These are phyloP conservation scores for Beauveria australis DNA, from an alignment of 2,329 filamentous ascomycete species.

Conservation along the genomic window DNA sequence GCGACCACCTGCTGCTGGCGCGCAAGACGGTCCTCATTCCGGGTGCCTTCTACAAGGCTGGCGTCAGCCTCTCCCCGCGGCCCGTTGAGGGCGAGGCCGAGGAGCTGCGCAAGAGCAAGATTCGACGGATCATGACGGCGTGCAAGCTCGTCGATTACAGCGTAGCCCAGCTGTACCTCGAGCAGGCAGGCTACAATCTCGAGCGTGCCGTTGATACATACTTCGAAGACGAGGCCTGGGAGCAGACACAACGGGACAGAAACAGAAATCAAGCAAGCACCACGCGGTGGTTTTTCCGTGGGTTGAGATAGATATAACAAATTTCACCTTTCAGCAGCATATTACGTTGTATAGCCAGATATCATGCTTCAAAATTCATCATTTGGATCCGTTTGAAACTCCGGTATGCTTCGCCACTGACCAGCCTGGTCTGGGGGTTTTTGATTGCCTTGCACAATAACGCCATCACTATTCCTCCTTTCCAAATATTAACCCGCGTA, in stretches of 20 bases:
- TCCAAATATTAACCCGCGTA: conserved; percentile 18
- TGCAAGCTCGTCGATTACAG: conserved; percentile 74
- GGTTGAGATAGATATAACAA: neutral
- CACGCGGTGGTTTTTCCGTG: neutral
- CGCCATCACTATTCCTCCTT: conserved; percentile 19
- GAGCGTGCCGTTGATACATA: conserved; percentile 55
- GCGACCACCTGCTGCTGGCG: conserved; percentile 62
- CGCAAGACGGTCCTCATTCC: conserved; percentile 66
- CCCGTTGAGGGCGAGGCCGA: conserved; percentile 70
- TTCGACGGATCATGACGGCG: conserved; percentile 70
- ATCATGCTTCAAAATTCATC: conserved; percentile 13
- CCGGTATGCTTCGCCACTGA: conserved; percentile 16
- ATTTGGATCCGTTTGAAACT: conserved; percentile 17
- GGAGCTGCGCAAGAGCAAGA: conserved; percentile 58
- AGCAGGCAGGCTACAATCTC: conserved; percentile 60
- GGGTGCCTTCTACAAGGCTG: conserved; percentile 58
- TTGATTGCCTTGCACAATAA: conserved; percentile 21
- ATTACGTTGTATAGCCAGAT: neutral
- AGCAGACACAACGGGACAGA: conserved; percentile 55
- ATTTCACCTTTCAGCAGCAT: neutral
- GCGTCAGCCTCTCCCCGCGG: conserved; percentile 58
- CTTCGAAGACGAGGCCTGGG: conserved; percentile 68
- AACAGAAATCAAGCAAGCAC: neutral
- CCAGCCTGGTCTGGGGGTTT: neutral
- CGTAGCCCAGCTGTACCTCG: conserved; percentile 65